phyloP scores from a whole-genome alignment of 2,329 filamentous ascomycete species.

The Penicillium sp. region DNA sequence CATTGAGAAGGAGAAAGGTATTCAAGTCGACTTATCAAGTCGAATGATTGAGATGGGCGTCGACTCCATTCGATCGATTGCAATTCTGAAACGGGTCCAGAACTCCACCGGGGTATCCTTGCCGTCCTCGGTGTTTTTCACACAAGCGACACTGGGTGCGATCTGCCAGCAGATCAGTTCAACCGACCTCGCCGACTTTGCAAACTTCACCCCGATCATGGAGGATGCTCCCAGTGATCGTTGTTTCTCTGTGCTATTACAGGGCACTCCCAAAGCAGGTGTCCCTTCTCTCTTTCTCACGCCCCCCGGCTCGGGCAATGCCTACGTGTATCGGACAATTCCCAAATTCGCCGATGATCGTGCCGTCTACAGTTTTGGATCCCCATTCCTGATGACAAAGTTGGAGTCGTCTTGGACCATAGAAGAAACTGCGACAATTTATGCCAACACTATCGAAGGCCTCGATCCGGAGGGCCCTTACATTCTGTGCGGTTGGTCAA shows the following conservation, averaged over 20 bases:
- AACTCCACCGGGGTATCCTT: constrained; percentile 3
- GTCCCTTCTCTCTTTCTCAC: constrained; percentile 7
- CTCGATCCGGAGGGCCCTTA: constrained; percentile 8
- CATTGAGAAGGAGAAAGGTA: not conserved
- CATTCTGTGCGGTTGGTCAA: constrained; percentile 10
- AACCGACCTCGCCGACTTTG: not conserved
- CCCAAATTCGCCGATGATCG: constrained; percentile 7
- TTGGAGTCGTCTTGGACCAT: constrained; percentile 9
- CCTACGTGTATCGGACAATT: constrained; percentile 4
- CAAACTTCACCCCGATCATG: not conserved
- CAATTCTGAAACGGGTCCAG: constrained; percentile 5
- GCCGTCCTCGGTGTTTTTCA: not conserved
- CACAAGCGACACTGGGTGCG: not conserved
- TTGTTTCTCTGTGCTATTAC: constrained; percentile 6
- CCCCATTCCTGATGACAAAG: constrained; percentile 11
- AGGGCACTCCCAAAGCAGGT: constrained; percentile 5
- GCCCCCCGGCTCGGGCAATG: constrained; percentile 10
- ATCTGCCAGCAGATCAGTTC: not conserved
- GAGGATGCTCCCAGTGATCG: not conserved
- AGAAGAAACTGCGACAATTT: constrained; percentile 7
- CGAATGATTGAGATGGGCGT: constrained; percentile 9
- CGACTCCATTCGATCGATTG: constrained; percentile 10
- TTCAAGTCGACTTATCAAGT: not conserved
- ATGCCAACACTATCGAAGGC: constrained; percentile 6
- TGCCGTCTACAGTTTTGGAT: constrained; percentile 9